phyloP scores from a whole-genome alignment of 225 moss, liverwort and hornwort genomes.

The Pseudisothecium myosuroides region DNA sequence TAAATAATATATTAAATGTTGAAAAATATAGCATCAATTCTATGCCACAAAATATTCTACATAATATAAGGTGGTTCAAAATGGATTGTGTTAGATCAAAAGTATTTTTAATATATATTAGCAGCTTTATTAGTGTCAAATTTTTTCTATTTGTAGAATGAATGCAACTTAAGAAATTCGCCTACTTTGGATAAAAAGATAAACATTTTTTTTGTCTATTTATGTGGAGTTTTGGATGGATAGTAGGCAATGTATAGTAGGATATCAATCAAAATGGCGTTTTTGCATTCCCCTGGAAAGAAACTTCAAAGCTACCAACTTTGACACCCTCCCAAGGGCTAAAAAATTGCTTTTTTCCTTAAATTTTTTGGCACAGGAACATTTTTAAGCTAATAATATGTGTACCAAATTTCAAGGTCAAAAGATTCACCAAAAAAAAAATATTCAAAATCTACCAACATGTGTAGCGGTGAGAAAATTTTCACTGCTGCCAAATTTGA shows the following conservation, averaged over 20 bases:
- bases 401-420: too few species aligned
- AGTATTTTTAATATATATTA: neutral
- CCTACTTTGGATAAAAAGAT: neutral
- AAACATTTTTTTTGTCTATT: neutral
- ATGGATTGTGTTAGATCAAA: neutral
- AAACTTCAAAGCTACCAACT: too few species aligned
- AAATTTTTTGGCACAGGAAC: too few species aligned
- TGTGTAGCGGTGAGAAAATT: too few species aligned
- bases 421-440: too few species aligned
- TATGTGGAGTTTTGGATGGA: neutral
- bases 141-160: neutral
- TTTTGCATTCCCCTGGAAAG: too few species aligned
- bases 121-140: neutral
- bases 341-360: too few species aligned
- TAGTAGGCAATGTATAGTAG: neutral
- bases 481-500: too few species aligned
- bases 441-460: too few species aligned
- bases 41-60: neutral
- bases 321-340: too few species aligned
- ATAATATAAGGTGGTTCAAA: neutral
- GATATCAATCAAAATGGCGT: too few species aligned
- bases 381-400: too few species aligned
- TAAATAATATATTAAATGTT: neutral
- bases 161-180: neutral
- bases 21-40: neutral